Percentiles rank a stretch among this genome's conserved stretches.
Conservation (phyloP, 208 protist genomes). For the Crithidia expoeki region DNA sequence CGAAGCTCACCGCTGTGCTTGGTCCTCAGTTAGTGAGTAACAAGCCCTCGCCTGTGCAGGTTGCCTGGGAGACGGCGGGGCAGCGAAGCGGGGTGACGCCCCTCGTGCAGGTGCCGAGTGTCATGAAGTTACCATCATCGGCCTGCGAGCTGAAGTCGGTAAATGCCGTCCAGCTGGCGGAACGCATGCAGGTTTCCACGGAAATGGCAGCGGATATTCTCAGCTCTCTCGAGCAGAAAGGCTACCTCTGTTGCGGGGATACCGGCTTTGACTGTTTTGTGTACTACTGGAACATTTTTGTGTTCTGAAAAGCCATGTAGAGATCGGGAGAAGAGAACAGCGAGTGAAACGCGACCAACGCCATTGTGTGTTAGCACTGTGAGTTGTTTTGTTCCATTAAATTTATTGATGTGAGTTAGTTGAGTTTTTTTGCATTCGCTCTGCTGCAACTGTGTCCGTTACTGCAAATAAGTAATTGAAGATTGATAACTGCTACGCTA, state of each 20-base stretch:
- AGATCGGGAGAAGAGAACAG: too few species aligned
- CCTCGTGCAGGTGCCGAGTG: constrained; percentile 32
- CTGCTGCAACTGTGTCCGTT: not conserved
- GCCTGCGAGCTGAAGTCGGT: constrained; percentile 44
- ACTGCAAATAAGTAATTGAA: not conserved
- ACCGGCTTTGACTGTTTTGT: constrained; percentile 68
- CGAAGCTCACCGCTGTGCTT: constrained; percentile 48
- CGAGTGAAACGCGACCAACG: too few species aligned
- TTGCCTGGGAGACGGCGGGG: constrained; percentile 8
- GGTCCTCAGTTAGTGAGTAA: constrained; percentile 59
- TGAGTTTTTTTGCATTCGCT: too few species aligned
- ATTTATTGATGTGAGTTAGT: too few species aligned
- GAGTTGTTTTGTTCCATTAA: too few species aligned
- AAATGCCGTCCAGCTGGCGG: constrained; percentile 70
- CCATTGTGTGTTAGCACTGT: too few species aligned
- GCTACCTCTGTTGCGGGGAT: constrained; percentile 75
- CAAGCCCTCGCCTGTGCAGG: constrained; percentile 17
- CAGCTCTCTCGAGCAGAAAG: constrained; percentile 44
- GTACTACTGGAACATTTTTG: constrained; percentile 90
- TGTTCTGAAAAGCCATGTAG: constrained; percentile 34
- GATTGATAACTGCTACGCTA: too few species aligned
- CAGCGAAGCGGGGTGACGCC: constrained; percentile 1
- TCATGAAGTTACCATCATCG: constrained; percentile 40
- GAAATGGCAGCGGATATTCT: constrained; percentile 70
- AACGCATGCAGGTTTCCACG: constrained; percentile 49